Evolutionary conservation across 306 rosid genomes (phyloP), one percentile per base, ranked within the genome.

Genomic region (Styphnolobium japonicum): DNA sequence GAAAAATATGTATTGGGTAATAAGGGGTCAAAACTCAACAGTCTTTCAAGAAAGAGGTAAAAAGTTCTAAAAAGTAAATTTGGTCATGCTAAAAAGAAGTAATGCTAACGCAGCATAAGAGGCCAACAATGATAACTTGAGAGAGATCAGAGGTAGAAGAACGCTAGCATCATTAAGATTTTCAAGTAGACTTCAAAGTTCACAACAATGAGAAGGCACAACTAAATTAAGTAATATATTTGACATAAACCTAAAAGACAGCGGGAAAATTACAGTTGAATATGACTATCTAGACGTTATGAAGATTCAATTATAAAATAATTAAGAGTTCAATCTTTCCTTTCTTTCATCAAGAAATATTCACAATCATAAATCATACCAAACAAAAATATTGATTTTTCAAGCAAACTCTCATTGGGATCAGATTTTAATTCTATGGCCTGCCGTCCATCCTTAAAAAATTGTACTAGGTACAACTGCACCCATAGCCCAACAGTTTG

Each of bases 71-170:
- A 70, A 62, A 43, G 51, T 16, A 62, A 31, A 62, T 42, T 46
- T 77, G 22, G 66, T 51, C 40, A 3, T 19, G 46, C 39, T 49
- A 31, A 71, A 85, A 70, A 10, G 40, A 72, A 57, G 78, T 31
- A 77, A 67, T 18, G 67, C 56, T 75, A 56, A 46, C 16, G 76
- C 73, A 53, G 53, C 57, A 57, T 1, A 27, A 37, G 71, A 36
- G 33, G 15, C 27, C 40, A 68, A 68, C 40, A 68, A 11, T 12
- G 19, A 43, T 22, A 68, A 23, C 57, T 68, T 1, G 53, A 19
- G 36, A 43, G 51, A 66, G 33, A 40, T 6, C 34, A 15, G 21
- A 12, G 55, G 21, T 42, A 22, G 10, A 42, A 23, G 2, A 67
- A 21, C 5, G 21, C 52, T 40, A 14, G 25, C n/a, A 22, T 11